Conservation (phyloP, 1,284 basidiomycete species). For the Apiotrichum domesticum region DNA sequence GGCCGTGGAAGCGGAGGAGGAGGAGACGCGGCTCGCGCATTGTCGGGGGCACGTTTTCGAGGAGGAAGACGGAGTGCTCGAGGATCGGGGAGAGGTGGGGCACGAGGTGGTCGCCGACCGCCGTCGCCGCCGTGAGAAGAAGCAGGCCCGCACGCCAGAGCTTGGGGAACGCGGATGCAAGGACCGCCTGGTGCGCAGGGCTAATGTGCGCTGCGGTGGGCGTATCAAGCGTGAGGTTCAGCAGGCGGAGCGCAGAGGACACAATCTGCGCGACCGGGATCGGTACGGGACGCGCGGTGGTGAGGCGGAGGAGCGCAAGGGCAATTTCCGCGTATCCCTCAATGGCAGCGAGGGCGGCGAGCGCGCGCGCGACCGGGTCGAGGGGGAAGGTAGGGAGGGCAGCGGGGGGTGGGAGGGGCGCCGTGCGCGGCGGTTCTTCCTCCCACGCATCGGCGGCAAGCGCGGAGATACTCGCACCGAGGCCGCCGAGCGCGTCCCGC, state of each 20-base stretch:
- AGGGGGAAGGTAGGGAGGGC: conserved; percentile 20
- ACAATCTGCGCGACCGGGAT: conserved; percentile 60
- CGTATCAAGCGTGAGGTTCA: conserved; percentile 58
- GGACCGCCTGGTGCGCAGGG: conserved; percentile 35
- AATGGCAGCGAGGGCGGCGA: conserved; percentile 20
- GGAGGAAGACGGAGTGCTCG: conserved; percentile 39
- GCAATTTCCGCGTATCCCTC: conserved; percentile 33
- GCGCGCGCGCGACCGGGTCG: conserved; percentile 25
- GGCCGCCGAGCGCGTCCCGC: conserved; percentile 29
- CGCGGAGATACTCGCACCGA: conserved; percentile 22
- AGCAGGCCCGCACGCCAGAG: conserved; percentile 37
- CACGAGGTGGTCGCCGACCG: conserved; percentile 39
- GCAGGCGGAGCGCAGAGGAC: conserved; percentile 38
- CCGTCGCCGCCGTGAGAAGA: conserved; percentile 23
- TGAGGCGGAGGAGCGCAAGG: conserved; percentile 49
- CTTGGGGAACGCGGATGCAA: conserved; percentile 28
- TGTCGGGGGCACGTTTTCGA: conserved; percentile 27
- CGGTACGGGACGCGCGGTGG: conserved; percentile 61
- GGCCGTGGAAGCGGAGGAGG: conserved; percentile 34
- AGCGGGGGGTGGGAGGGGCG: conserved; percentile 5
- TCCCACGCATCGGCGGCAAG: conserved; percentile 34
- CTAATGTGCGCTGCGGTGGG: conserved; percentile 47
- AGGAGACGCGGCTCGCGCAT: conserved; percentile 32
- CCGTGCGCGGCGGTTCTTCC: conserved; percentile 22
- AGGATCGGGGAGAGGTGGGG: conserved; percentile 38